phyloP scores from a whole-genome alignment of 2,329 filamentous ascomycete genomes.

The Microdochium trichocladiopsis region DNA sequence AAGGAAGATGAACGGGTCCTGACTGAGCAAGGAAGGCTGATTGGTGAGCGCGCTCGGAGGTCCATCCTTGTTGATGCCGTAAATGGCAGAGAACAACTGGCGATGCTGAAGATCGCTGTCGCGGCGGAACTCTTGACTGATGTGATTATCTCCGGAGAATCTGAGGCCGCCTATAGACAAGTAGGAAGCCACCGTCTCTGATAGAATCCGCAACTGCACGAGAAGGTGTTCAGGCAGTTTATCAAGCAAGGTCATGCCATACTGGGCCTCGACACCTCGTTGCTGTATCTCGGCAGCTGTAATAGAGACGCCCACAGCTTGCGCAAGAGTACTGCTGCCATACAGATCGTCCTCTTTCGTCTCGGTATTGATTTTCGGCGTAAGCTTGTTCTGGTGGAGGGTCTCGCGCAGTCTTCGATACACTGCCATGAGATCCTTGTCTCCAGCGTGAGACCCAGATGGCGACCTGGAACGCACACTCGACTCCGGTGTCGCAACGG shows the following conservation, averaged over 20 bases:
- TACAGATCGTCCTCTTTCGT: slow-evolving; percentile 36
- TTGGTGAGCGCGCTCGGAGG: slow-evolving; percentile 35
- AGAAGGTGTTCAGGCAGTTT: slow-evolving; percentile 78
- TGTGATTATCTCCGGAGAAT: slow-evolving; percentile 49
- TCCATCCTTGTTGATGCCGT: slow-evolving; percentile 35
- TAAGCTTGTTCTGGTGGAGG: slow-evolving; percentile 46
- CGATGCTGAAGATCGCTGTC: slow-evolving; percentile 67
- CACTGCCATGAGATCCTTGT: slow-evolving; percentile 48
- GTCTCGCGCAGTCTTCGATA: slow-evolving; percentile 56
- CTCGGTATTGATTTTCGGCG: slow-evolving; percentile 13
- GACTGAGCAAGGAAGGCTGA: slow-evolving; percentile 49
- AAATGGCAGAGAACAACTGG: slow-evolving; percentile 64
- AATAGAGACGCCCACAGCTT: slow-evolving; percentile 74
- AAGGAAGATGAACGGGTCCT: slow-evolving; percentile 75
- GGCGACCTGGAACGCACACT: slow-evolving; percentile 23
- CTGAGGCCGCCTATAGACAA: slow-evolving; percentile 68
- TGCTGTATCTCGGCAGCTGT: slow-evolving; percentile 87
- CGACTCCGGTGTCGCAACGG: slow-evolving; percentile 26
- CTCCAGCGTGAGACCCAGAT: slow-evolving; percentile 29
- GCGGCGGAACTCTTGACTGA: slow-evolving; percentile 58
- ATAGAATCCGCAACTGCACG: slow-evolving; percentile 79
- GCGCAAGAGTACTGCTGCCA: slow-evolving; percentile 52
- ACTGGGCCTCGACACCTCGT: slow-evolving; percentile 70
- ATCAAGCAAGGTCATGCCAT: slow-evolving; percentile 69
- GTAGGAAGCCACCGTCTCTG: slow-evolving; percentile 84